Evolutionary conservation across 768 basidiomycete species (phyloP), one percentile per base, ranked within the genome.

Genomic region (Kondoa malvinella): DNA sequence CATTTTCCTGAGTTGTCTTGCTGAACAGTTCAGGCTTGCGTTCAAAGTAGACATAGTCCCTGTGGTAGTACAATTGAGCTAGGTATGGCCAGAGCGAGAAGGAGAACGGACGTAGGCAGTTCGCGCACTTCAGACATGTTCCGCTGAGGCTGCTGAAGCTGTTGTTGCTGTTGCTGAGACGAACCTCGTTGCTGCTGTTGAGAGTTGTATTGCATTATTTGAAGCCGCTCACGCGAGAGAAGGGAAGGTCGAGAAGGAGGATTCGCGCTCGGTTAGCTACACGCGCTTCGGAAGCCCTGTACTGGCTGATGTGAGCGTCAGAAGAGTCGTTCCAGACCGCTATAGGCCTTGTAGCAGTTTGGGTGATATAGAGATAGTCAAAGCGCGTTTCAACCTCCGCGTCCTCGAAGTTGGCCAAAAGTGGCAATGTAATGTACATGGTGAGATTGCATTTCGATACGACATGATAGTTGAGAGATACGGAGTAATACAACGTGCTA

Each of bases 31-130:
- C 29, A 30, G 86, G 82, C 57, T 82, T 86, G 70, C 94, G 83
- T 73, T 92, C 86, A 77, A 99, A 99, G 79, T 88, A 89, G 62
- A 95, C 90, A 80, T 96, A 92, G 82, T 92, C 91, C 2, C 75
- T 74, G 26, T 75, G 76, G 32, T 75, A 75, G 26, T 74, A n/a
- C n/a, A n/a, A n/a, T n/a, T n/a, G n/a, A n/a, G n/a, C n/a, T n/a
- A n/a, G 21, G 21, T 50, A 21, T 8, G 40, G 21, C 12, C 21
- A 50, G 40, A 50, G 40, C 4, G 21, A 15, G 25, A 4, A 2
- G 21, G 21, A n/a, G n/a, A 27, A 27, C 8, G 29, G n/a, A 1
- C 1, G 26, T 0, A 25, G 29, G 40, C 21, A 50, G 40, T 50
- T 50, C 40, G 8, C 40, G 40, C 12, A 50, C 21, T 50, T 50